Percentiles rank a stretch among this genome's conserved stretches.
Evolutionary conservation across 1,284 basidiomycete species (phyloP).

Genomic region (Sporisorium exsertum): DNA sequence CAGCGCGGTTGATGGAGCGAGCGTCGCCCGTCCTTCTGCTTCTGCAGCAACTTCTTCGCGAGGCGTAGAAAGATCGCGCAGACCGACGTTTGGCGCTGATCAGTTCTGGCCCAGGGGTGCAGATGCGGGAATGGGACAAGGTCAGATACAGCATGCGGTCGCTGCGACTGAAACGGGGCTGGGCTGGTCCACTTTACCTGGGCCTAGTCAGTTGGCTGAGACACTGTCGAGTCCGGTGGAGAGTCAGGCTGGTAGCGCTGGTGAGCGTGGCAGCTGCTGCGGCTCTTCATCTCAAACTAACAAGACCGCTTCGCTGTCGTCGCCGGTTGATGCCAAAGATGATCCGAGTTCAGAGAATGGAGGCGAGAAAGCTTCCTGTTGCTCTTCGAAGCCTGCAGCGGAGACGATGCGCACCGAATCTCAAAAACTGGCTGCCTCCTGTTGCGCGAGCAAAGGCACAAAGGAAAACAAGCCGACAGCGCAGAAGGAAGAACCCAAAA

Average conservation of each 20-base stretch:
- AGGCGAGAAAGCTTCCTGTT: constrained; percentile 17
- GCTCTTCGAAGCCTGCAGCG: constrained; percentile 10
- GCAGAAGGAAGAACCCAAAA: constrained; percentile 7
- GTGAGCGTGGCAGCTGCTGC: constrained; percentile 24
- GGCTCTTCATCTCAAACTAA: constrained; percentile 11
- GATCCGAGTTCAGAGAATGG: neutral
- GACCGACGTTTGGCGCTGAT: constrained; percentile 26
- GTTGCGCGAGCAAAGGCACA: constrained; percentile 13
- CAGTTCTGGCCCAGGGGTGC: constrained; percentile 48
- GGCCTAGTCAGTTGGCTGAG: constrained; percentile 1
- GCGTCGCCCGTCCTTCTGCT: neutral
- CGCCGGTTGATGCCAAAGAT: neutral
- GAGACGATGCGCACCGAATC: neutral
- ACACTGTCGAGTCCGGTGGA: constrained; percentile 19
- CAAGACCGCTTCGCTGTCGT: neutral
- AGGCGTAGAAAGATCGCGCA: neutral
- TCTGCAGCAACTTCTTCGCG: neutral
- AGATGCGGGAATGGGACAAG: constrained; percentile 49
- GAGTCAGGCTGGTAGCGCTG: neutral
- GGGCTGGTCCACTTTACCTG: constrained; percentile 44
- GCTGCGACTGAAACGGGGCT: constrained; percentile 43
- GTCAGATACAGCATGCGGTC: constrained; percentile 46
- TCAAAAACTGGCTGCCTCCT: constrained; percentile 4
- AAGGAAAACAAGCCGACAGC: neutral
- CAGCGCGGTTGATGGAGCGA: neutral